phyloP scores from a whole-genome alignment of 768 basidiomycete genomes.

The Tephrocybe sp. region DNA sequence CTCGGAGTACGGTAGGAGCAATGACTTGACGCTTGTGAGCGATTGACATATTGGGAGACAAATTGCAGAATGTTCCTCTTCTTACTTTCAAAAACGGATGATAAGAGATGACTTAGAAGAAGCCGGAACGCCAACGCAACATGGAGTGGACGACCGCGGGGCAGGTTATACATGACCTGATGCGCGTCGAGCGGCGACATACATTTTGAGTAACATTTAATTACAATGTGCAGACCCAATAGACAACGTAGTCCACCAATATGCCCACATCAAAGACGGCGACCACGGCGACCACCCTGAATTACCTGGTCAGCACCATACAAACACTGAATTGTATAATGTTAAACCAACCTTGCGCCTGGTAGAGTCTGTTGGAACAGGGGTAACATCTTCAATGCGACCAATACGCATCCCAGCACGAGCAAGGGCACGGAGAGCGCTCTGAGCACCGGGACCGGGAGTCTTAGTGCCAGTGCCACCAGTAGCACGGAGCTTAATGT shows the following conservation, averaged over 20 bases:
- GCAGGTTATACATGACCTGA: slow-evolving; percentile 60
- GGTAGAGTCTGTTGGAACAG: slow-evolving; percentile 95
- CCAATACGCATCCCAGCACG: slow-evolving; percentile 98
- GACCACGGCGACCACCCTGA: slow-evolving; percentile 98
- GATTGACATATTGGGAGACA: too few species aligned
- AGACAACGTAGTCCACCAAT: slow-evolving; percentile 12
- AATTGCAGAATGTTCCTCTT: too few species aligned
- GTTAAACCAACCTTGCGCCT: slow-evolving; percentile 77
- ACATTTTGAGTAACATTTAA: slow-evolving; percentile 35
- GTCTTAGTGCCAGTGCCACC: slow-evolving; percentile 99
- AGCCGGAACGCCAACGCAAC: slow-evolving; percentile 23
- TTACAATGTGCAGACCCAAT: slow-evolving; percentile 20
- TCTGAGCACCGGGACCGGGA: slow-evolving; percentile 97
- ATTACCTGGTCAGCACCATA: not conserved
- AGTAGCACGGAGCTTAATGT: slow-evolving; percentile 98
- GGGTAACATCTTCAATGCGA: slow-evolving; percentile 97
- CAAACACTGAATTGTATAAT: not conserved
- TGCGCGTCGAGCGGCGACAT: slow-evolving; percentile 91
- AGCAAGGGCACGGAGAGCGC: slow-evolving; percentile 95
- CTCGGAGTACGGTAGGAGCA: too few species aligned
- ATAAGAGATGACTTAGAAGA: not conserved
- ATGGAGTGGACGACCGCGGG: slow-evolving; percentile 70
- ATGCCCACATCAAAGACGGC: slow-evolving; percentile 65
- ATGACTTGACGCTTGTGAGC: too few species aligned
- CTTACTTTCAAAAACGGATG: too few species aligned